Percentiles rank a stretch among this genome's conserved stretches.
phyloP scores from a whole-genome alignment of 257 asterid genomes.

The Przewalskia tangutica region DNA sequence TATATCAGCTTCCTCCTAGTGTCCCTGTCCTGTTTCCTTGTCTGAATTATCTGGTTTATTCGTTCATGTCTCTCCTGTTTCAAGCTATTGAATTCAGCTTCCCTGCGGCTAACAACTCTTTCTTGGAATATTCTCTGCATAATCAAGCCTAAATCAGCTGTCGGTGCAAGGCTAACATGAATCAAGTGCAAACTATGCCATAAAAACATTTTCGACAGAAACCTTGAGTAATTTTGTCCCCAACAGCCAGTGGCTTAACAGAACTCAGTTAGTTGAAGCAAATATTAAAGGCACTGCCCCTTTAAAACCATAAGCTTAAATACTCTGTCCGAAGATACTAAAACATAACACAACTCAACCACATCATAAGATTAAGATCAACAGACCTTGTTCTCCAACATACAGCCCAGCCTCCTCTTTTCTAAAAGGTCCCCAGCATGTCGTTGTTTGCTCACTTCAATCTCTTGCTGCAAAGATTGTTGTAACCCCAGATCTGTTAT shows the following conservation, averaged over 20 bases:
- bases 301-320: not conserved
- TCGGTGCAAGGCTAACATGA: not conserved
- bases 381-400: constrained; percentile 8
- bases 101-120: constrained; percentile 34
- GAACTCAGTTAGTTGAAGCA: not conserved
- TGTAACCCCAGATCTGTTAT: not conserved
- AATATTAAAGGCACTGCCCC: not conserved
- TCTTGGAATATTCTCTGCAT: constrained; percentile 25
- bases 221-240: not conserved
- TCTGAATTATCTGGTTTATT: constrained; percentile 34
- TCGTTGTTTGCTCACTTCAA: constrained; percentile 5
- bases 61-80: constrained; percentile 39
- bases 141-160: not conserved
- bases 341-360: not conserved
- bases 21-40: constrained; percentile 58
- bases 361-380: not conserved
- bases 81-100: constrained; percentile 30
- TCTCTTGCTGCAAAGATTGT: constrained; percentile 10
- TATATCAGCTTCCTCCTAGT: constrained; percentile 52
- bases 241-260: not conserved
- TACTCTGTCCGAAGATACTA: not conserved
- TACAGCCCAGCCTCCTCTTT: constrained; percentile 10
- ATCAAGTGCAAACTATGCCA: not conserved
- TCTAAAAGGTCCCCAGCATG: constrained; percentile 4
- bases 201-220: not conserved